A percentile compares a stretch with the other conserved stretches of the same genome.
These are phyloP conservation scores for Diversispora eburnea DNA, from an alignment of 192 early-diverging fungal species.

Conservation along the genomic window DNA sequence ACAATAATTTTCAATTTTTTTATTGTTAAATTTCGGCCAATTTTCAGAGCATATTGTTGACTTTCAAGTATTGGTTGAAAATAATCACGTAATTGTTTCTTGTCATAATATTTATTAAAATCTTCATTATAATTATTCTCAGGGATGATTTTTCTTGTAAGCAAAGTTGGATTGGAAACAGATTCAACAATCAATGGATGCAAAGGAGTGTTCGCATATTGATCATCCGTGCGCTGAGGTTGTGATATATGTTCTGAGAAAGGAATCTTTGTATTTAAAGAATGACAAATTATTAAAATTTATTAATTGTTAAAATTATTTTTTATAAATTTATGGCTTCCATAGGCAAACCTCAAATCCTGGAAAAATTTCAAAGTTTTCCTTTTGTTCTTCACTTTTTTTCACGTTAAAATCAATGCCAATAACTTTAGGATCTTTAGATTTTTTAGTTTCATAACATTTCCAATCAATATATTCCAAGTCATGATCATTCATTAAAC, in stretches of 20 bases:
- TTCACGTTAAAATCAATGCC: too few relatives aligned
- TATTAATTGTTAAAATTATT: not conserved
- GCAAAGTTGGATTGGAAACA: constrained; percentile 10
- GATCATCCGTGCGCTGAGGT: not conserved
- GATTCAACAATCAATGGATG: constrained; percentile 12
- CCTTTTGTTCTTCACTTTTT: not conserved
- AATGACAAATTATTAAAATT: not conserved
- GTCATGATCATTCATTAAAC: constrained; percentile 1
- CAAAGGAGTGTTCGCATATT: not conserved
- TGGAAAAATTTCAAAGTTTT: too few relatives aligned
- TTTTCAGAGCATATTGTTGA: constrained; percentile 7
- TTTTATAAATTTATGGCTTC: too few relatives aligned
- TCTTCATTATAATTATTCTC: too few relatives aligned
- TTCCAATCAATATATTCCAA: constrained; percentile 2
- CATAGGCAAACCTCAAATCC: too few relatives aligned
- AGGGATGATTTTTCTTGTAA: constrained; percentile 2
- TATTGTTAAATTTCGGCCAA: too few relatives aligned
- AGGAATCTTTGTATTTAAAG: not conserved
- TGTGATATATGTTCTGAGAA: not conserved
- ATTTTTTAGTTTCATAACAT: not conserved
- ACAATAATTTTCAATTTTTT: too few relatives aligned
- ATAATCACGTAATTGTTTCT: not conserved
- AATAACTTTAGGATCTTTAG: too few relatives aligned
- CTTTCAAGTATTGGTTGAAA: constrained; percentile 2
- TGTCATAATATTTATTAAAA: too few relatives aligned